phyloP scores from a whole-genome alignment of 805 yeast genomes.

The Kuraishia piskuri region DNA sequence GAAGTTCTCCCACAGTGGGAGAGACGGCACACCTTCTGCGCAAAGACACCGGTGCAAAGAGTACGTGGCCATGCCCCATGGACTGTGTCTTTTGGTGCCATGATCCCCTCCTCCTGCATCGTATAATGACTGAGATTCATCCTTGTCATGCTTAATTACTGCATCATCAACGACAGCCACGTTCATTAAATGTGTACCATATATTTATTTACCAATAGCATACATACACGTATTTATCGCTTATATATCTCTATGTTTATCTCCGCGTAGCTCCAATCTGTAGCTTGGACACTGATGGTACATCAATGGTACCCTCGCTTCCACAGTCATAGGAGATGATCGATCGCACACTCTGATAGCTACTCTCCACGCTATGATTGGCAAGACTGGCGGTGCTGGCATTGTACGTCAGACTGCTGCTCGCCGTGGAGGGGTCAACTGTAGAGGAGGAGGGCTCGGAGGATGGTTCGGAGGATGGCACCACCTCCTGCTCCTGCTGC shows the following conservation, averaged over 20 bases:
- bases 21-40: background rate
- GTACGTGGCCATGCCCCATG: background rate
- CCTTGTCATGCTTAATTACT: too few species aligned
- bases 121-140: too few species aligned
- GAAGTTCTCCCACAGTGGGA: background rate
- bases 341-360: background rate
- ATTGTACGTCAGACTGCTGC: background rate
- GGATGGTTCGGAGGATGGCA: too few species aligned
- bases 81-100: background rate
- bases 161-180: too few species aligned
- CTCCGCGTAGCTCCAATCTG: background rate
- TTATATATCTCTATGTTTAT: too few species aligned
- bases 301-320: background rate
- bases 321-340: background rate
- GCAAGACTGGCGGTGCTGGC: background rate
- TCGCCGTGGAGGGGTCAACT: background rate
- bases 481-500: too few species aligned
- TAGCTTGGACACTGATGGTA: background rate
- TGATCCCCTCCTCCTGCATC: too few species aligned
- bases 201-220: too few species aligned
- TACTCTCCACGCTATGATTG: background rate
- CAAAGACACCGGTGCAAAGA: background rate
- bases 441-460: background rate
- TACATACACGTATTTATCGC: too few species aligned
- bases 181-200: too few species aligned